These are phyloP conservation scores for Coniochaeta pulveracea DNA, from an alignment of 2,329 filamentous ascomycete genomes.

Conservation along the genomic window DNA sequence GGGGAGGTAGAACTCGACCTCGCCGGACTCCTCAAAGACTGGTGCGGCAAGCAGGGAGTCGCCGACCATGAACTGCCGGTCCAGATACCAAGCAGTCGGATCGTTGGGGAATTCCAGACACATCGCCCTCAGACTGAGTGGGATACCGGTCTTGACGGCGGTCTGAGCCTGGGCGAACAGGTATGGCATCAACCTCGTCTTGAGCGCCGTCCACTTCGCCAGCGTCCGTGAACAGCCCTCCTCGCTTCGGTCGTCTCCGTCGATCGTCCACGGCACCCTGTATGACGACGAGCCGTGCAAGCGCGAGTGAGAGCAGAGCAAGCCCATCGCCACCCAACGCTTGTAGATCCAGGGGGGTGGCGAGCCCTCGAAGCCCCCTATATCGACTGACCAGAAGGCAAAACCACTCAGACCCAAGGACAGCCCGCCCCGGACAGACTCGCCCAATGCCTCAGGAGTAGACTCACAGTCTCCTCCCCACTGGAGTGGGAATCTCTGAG, in stretches of 20 bases:
- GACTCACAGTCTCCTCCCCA: conserved; percentile 71
- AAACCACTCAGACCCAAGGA: conserved; percentile 17
- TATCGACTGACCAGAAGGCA: conserved; percentile 19
- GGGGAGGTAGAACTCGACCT: conserved; percentile 55
- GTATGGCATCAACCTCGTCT: conserved; percentile 41
- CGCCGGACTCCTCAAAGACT: conserved; percentile 49
- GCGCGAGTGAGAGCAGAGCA: conserved; percentile 58
- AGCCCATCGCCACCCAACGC: conserved; percentile 66
- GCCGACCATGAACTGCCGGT: conserved; percentile 67
- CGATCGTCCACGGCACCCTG: conserved; percentile 65
- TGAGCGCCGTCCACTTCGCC: conserved; percentile 34
- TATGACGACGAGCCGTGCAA: conserved; percentile 61
- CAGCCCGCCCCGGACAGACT: conserved; percentile 29
- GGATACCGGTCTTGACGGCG: conserved; percentile 10
- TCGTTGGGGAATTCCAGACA: conserved; percentile 63
- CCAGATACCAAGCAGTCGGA: conserved; percentile 54
- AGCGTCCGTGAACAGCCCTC: conserved; percentile 40
- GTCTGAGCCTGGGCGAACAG: conserved; percentile 30
- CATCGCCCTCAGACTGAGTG: conserved; percentile 46
- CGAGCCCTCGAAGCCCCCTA: conserved; percentile 47
- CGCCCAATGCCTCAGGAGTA: conserved; percentile 62
- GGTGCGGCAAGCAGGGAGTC: conserved; percentile 51
- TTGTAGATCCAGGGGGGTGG: conserved; percentile 62
- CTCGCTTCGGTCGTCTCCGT: conserved; percentile 46
- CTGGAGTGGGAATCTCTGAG: conserved; percentile 56